Evolutionary conservation across 2,329 filamentous ascomycete genomes (phyloP).

Genomic region (Hypocrella siamensis): DNA sequence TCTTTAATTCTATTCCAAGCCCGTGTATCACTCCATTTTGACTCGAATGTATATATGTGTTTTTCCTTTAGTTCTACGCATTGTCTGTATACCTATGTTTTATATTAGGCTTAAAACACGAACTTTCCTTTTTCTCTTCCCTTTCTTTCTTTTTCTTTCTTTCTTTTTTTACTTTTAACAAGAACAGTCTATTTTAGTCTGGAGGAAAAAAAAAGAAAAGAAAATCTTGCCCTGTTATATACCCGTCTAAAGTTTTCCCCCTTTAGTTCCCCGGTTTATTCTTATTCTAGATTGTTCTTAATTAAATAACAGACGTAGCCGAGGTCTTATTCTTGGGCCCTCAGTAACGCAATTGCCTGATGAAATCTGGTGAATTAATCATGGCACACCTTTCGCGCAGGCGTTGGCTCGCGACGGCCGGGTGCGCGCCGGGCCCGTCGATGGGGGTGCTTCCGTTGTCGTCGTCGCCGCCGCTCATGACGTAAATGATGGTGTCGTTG

Average conservation of each 20-base stretch:
- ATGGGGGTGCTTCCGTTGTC: conserved; percentile 27
- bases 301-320: too few relatives aligned
- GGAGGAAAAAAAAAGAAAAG: background rate
- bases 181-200: background rate
- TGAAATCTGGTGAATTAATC: conserved; percentile 26
- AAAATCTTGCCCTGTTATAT: too few relatives aligned
- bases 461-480: conserved; percentile 27
- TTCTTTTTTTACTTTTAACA: background rate
- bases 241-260: background rate
- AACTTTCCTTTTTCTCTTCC: too few relatives aligned
- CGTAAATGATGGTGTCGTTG: conserved; percentile 18
- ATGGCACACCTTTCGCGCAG: conserved; percentile 30
- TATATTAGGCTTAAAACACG: too few relatives aligned
- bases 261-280: background rate
- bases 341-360: conserved; percentile 24
- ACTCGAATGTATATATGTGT: too few relatives aligned
- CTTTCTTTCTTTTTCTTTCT: too few relatives aligned
- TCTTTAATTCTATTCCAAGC: too few relatives aligned
- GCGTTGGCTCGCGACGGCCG: conserved; percentile 22
- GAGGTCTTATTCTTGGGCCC: background rate
- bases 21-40: too few relatives aligned
- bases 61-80: too few relatives aligned
- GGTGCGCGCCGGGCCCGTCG: conserved; percentile 16
- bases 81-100: too few relatives aligned
- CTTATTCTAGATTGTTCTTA: background rate